Base-by-base conservation (phyloP, 192 early-diverging fungal species). In the Dimargaris xerosporica region DNA sequence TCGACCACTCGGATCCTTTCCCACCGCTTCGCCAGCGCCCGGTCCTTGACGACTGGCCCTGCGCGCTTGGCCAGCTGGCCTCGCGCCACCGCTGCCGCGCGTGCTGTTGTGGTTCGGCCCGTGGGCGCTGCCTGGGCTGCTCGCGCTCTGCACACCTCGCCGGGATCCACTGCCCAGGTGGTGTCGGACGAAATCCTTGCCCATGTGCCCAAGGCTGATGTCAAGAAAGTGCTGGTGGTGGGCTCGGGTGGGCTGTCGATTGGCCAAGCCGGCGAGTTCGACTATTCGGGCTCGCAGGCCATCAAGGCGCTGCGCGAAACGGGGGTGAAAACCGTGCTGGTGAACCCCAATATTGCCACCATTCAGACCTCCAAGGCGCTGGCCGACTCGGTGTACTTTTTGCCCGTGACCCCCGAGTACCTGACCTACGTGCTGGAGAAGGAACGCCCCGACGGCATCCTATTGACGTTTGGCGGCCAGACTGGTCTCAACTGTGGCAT, bases 271-370 rank as follows among this genome's bases (percentile, higher is more conserved):
- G 95, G 95, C 61, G 95, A 98, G 81, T 98, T 98, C 70, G 95
- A 98, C 66, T 98, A 98, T 77, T 98, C 95, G 6, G 93, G 90
- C 17, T 93, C 90, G 10, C 88, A 98, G 79, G 95, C 95, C 25
- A 98, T 98, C 79, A 98, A 98, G 73, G 95, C 95, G 21, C 75
- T 98, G 62, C 83, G 85, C 63, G 93, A 99, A 70, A 88, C 90
- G 39, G 82, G 81, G 23, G 83, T 99, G 61, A 69, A 96, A 65
- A 99, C 96, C 3, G 85, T 99, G 39, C 76, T 99, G n/a, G 85
- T 96, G 63, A 99, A 99, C 74, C 96, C 96, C 56, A 99, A 99
- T 75, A 99, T 99, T 71, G 96, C 96, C 42, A 99, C 96, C 5
- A 90, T 96, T 52, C 96, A 99, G 80, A 99, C 96, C 39, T 89